These are phyloP conservation scores for Phytophthora quininea DNA, from an alignment of 352 stramenopile species.

Conservation along the genomic window DNA sequence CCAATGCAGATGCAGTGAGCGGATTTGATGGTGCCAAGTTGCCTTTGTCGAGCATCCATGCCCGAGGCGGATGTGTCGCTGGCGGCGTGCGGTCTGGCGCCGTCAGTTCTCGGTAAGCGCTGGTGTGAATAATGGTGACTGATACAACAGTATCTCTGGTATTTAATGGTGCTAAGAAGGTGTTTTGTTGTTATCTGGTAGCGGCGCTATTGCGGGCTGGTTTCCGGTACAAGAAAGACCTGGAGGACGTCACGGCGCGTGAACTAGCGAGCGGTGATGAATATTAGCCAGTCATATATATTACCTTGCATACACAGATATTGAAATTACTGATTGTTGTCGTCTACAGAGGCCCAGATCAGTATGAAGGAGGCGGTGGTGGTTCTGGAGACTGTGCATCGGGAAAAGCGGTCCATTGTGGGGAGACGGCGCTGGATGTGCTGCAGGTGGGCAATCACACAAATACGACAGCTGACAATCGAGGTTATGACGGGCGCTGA, in stretches of 20 bases:
- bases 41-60: constrained; percentile 13
- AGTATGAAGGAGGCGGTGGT: constrained; percentile 40
- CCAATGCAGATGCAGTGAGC: constrained; percentile 4
- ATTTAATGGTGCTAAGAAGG: constrained; percentile 1
- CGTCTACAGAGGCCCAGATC: constrained; percentile 44
- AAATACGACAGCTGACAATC: too few relatives aligned
- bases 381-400: constrained; percentile 32
- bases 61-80: constrained; percentile 40
- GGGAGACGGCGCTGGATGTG: constrained; percentile 50
- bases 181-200: constrained; percentile 14
- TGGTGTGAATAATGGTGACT: not conserved
- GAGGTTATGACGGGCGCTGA: not conserved
- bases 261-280: constrained; percentile 60
- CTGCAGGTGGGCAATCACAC: constrained; percentile 40
- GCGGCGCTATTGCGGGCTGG: constrained; percentile 63
- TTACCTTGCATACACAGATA: not conserved
- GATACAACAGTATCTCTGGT: not conserved
- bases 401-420: constrained; percentile 7
- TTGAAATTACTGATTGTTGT: too few relatives aligned
- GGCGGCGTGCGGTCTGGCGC: constrained; percentile 60
- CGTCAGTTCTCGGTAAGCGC: constrained; percentile 55
- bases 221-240: constrained; percentile 63
- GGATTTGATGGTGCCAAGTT: constrained; percentile 20
- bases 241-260: constrained; percentile 53
- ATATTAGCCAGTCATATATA: not conserved